These are phyloP conservation scores for Penicillium roqueforti DNA, from an alignment of 495 filamentous ascomycete genomes.

Conservation along the genomic window DNA sequence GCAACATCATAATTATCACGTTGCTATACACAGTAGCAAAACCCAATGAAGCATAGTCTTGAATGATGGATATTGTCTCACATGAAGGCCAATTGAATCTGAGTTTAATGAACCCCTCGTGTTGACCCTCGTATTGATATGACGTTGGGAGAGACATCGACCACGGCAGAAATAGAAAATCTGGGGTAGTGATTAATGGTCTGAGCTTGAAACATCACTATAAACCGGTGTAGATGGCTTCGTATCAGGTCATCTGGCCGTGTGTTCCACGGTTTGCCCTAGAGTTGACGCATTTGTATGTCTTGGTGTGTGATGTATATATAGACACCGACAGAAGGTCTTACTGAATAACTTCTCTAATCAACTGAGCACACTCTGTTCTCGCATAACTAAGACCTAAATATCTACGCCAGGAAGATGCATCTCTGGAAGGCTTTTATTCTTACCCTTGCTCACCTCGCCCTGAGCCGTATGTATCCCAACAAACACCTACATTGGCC, in stretches of 20 bases:
- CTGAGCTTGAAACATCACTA: background rate
- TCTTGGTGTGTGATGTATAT: conserved; percentile 1
- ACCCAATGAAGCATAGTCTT: background rate
- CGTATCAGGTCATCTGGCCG: conserved; percentile 24
- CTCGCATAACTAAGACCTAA: background rate
- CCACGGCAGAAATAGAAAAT: background rate
- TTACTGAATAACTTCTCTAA: background rate
- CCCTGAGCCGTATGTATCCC: conserved; percentile 11
- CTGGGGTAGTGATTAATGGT: conserved; percentile 4
- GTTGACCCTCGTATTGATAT: conserved; percentile 6
- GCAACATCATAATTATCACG: background rate
- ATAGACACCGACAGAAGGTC: background rate
- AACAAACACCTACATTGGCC: background rate
- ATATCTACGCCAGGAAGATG: conserved; percentile 5
- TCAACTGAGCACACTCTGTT: background rate
- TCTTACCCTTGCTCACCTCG: conserved; percentile 5
- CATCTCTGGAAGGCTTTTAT: conserved; percentile 7
- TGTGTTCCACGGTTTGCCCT: background rate
- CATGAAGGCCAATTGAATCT: background rate
- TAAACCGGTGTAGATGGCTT: conserved; percentile 7
- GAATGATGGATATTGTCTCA: background rate
- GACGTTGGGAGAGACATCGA: background rate
- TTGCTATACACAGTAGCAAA: background rate
- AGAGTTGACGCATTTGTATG: background rate
- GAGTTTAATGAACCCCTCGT: background rate